Evolutionary conservation across 176 grass and related monocot genomes (phyloP), one percentile per base, ranked within the genome.

Genomic region (Oryza glaberrima): DNA sequence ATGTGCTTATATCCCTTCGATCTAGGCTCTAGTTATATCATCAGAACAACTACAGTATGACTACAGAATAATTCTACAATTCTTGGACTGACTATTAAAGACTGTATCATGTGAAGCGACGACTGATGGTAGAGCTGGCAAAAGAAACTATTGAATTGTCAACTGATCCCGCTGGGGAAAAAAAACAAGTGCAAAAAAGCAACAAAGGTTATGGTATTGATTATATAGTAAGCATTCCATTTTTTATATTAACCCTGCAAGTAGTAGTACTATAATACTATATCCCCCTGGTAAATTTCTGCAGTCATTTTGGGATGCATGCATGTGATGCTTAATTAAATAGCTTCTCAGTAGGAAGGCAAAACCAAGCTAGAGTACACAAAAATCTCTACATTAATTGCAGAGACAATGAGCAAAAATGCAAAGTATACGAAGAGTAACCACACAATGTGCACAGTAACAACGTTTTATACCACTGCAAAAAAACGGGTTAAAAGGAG

Each of bases 391-490:
- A 56, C 32, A 77, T 1, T 38, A 38, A 38, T 38, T 67, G 0
- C 5, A 77, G 58, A n/a, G 1, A 52, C 16, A 47, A 45, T 22
- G 20, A 32, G 2, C 40, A 9, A 54, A 32, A 38, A 38, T 6
- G 36, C 36, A 38, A 38, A 38, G 5, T 38, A 38, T 38, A 38
- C 36, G 36, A 38, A 1, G 2, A 72, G 17, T 48, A 80, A 81
- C 19, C 43, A 30, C 41, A 78, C 1, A 65, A 82, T 63, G 6
- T 73, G n/a, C 54, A 83, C 5, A 11, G 80, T 63, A 75, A 84
- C 49, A 76, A 28, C 12, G 83, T 75, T 44, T 44, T 84, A 34
- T 75, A 79, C 43, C 67, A 65, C 34, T 72, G 52, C 4, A 8
- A 68, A 82, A 78, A 28, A 0, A 76, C 11, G 19, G 54, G 54